Conservation (phyloP, 2,329 filamentous ascomycete genomes). For the Fusarium hostae region DNA sequence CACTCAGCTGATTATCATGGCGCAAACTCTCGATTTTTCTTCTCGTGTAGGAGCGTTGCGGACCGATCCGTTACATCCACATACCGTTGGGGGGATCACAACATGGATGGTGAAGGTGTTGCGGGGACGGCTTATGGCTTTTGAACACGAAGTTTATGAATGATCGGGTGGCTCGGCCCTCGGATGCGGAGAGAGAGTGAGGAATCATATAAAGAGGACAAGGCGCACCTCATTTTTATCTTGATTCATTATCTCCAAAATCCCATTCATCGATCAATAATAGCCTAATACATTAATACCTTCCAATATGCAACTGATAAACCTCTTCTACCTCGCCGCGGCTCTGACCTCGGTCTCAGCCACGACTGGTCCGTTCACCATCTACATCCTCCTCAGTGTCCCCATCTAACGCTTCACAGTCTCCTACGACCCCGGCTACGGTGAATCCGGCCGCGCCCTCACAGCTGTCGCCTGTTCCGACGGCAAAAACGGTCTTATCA, state of each 20-base stretch:
- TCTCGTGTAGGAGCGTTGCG: background rate
- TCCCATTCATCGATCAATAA: background rate
- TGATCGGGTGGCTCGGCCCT: background rate
- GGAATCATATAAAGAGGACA: background rate
- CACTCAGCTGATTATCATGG: background rate
- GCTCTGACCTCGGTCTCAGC: constrained; percentile 50
- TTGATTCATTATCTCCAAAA: background rate
- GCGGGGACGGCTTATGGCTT: background rate
- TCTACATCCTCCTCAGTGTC: too few species aligned
- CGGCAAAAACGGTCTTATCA: constrained; percentile 73
- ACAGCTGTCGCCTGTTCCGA: constrained; percentile 72
- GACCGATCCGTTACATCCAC: constrained; percentile 2
- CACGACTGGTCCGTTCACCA: constrained; percentile 41
- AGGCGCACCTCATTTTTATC: fast-evolving
- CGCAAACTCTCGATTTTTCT: background rate
- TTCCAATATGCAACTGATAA: constrained; percentile 56
- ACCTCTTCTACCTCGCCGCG: constrained; percentile 51
- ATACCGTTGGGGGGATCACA: background rate
- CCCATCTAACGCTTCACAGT: constrained; percentile 53
- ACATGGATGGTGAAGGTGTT: background rate
- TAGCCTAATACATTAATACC: background rate
- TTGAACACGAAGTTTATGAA: background rate
- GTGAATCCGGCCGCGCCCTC: constrained; percentile 66
- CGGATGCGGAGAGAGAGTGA: fast-evolving
- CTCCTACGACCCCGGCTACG: constrained; percentile 78